Conservation (phyloP, 2,329 filamentous ascomycete genomes). For the Ceratocystis destructans region DNA sequence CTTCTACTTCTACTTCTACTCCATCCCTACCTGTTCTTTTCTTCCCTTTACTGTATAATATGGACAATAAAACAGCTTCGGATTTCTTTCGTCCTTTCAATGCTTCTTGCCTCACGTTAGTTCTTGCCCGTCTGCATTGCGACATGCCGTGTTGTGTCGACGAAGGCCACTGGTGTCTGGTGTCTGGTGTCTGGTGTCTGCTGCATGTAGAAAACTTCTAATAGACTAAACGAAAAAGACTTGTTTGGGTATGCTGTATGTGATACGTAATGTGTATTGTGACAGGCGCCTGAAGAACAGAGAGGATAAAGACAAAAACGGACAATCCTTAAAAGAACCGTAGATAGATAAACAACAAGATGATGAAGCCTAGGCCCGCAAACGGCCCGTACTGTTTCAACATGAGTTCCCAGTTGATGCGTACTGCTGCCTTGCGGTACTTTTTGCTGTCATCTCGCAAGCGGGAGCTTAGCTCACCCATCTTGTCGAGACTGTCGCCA, state of each 20-base stretch:
- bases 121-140: too few relatives aligned
- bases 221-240: too few relatives aligned
- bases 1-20: not conserved
- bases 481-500: conserved; percentile 85
- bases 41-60: conserved; percentile 3
- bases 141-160: not conserved
- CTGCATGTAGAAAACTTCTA: too few relatives aligned
- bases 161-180: too few relatives aligned
- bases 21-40: not conserved
- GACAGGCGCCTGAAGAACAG: not conserved
- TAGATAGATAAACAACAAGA: conserved; percentile 81
- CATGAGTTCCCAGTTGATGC: conserved; percentile 96
- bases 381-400: conserved; percentile 95
- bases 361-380: conserved; percentile 64
- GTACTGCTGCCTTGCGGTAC: conserved; percentile 80
- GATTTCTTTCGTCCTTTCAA: too few relatives aligned
- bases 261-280: not conserved
- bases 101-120: too few relatives aligned
- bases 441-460: conserved; percentile 87
- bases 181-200: too few relatives aligned
- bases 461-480: conserved; percentile 85
- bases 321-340: conserved; percentile 59
- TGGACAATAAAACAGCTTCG: not conserved
- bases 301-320: not conserved
- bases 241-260: too few relatives aligned